Conservation (phyloP, 2,329 filamentous ascomycete genomes). For the Tolypocladium pustulatum region DNA sequence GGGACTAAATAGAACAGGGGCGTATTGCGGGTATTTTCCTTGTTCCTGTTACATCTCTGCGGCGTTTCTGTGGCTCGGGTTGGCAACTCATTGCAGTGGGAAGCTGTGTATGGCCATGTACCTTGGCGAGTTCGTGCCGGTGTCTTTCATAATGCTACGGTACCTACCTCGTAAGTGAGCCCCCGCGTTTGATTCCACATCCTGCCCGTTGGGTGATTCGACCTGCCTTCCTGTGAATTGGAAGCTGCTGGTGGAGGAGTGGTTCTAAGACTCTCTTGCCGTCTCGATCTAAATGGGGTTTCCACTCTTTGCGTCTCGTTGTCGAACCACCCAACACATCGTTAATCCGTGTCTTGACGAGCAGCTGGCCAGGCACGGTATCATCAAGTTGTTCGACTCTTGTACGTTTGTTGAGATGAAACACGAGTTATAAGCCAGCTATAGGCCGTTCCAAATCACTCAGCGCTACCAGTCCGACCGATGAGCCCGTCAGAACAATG, state of each 20-base stretch:
- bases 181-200: background rate
- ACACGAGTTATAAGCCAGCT: background rate
- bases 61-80: background rate
- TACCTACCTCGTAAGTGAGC: background rate
- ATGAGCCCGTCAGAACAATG: conserved; percentile 5
- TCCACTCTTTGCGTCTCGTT: background rate
- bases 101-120: background rate
- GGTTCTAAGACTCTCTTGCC: background rate
- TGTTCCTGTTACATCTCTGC: background rate
- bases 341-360: background rate
- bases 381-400: background rate
- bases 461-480: background rate
- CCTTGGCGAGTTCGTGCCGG: background rate
- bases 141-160: background rate
- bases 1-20: background rate
- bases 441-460: background rate
- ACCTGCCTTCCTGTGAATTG: background rate
- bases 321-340: background rate
- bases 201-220: background rate
- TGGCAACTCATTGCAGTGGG: background rate
- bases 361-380: background rate
- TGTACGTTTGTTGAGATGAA: too few relatives aligned
- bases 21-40: background rate
- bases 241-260: background rate
- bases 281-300: too few relatives aligned